A percentile compares a stretch with the other conserved stretches of the same genome.
phyloP scores from a whole-genome alignment of 805 yeast genomes.

The Wickerhamomyces canadensis region DNA sequence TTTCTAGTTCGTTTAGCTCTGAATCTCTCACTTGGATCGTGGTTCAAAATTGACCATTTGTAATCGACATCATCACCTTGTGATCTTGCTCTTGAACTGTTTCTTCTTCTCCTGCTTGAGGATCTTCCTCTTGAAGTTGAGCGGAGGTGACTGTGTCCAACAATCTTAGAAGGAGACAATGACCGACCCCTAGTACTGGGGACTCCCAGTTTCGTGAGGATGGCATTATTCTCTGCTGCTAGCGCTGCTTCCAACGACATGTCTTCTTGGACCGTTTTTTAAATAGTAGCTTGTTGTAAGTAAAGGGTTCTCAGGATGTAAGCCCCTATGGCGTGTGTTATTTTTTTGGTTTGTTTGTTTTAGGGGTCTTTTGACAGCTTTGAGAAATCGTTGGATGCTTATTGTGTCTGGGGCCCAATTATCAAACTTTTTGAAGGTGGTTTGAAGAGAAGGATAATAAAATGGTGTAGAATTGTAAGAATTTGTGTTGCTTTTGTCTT shows the following conservation, averaged over 20 bases:
- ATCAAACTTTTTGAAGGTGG: no score
- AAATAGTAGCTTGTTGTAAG: no score
- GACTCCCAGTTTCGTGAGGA: slow-evolving; percentile 4
- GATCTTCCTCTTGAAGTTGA: slow-evolving; percentile 9
- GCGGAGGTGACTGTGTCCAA: slow-evolving; percentile 1
- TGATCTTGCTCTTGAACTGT: slow-evolving; percentile 22
- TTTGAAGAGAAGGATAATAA: no score
- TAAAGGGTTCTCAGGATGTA: no score
- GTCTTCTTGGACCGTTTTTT: not conserved
- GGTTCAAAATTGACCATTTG: slow-evolving; percentile 63
- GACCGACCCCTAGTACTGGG: slow-evolving; percentile 11
- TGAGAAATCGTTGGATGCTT: no score
- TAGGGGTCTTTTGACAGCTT: no score
- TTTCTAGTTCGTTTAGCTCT: slow-evolving; percentile 2
- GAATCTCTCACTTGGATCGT: slow-evolving; percentile 69
- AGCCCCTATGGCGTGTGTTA: no score
- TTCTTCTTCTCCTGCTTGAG: slow-evolving; percentile 14
- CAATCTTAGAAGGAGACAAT: slow-evolving; percentile 3
- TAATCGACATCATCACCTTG: slow-evolving; percentile 24
- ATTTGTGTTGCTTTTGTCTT: no score
- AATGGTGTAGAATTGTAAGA: no score
- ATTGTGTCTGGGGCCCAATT: no score
- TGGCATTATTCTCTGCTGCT: slow-evolving; percentile 9
- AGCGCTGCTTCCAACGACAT: slow-evolving; percentile 14
- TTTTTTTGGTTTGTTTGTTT: no score